A percentile compares a stretch with the other conserved stretches of the same genome.
Evolutionary conservation across 345 rosid species (phyloP).

Genomic region (Brassica nigra): DNA sequence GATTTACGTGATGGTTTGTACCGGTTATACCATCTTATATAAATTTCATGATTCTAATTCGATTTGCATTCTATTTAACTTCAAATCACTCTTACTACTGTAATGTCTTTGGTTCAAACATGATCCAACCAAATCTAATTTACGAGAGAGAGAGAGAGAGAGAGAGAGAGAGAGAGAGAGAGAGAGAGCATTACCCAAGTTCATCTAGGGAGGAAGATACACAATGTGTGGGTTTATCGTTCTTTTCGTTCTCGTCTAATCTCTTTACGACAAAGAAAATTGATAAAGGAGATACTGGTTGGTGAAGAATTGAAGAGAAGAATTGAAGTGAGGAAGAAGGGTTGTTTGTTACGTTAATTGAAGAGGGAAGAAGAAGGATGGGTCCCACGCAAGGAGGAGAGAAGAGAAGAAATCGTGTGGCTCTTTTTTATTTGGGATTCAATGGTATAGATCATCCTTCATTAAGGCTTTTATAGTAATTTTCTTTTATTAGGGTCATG

Average conservation of each 20-base stretch:
- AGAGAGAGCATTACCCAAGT: background rate
- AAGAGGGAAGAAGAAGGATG: background rate
- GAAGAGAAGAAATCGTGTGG: background rate
- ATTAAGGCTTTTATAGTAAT: background rate
- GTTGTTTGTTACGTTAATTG: too few relatives aligned
- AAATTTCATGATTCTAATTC: background rate
- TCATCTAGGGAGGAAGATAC: background rate
- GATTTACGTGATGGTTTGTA: too few relatives aligned
- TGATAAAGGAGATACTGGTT: background rate
- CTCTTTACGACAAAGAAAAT: background rate
- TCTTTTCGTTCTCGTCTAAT: background rate
- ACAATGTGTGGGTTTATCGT: background rate
- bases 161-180: background rate
- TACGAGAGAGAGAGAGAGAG: too few relatives aligned
- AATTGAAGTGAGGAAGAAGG: background rate
- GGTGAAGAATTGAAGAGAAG: background rate
- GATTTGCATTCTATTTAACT: too few relatives aligned
- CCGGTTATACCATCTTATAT: background rate
- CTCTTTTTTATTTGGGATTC: too few relatives aligned
- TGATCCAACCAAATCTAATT: background rate
- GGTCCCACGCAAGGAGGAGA: background rate
- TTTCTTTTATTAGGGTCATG: background rate
- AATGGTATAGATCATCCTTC: background rate
- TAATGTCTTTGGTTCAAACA: background rate
- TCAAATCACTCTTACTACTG: background rate